Conservation (phyloP, 164 flowering plant species). For the Liriodendron chinense region DNA sequence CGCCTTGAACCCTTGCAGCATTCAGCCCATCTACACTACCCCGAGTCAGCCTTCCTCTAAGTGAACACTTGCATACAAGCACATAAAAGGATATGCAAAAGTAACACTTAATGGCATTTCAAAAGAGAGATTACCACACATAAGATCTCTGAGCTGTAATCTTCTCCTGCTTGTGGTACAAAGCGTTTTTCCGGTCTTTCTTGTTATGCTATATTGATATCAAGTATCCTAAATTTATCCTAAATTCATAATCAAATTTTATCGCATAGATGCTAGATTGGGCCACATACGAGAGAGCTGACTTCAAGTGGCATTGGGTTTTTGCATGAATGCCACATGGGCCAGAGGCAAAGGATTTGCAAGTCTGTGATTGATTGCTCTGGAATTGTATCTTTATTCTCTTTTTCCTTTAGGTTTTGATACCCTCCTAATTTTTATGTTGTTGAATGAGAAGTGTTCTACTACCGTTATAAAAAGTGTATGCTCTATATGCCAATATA, state of each 20-base stretch:
- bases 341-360: not conserved
- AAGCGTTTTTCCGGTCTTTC: not conserved
- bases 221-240: not conserved
- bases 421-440: not conserved
- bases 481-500: constrained; percentile 11
- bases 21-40: too few relatives aligned
- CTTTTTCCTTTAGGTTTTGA: not conserved
- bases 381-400: too few relatives aligned
- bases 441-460: not conserved
- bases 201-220: not conserved
- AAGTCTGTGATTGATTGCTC: too few relatives aligned
- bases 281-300: not conserved
- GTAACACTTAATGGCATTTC: not conserved
- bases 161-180: not conserved
- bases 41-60: not conserved
- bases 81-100: not conserved
- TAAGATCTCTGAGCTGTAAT: not conserved
- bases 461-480: not conserved
- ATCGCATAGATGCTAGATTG: not conserved
- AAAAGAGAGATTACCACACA: not conserved
- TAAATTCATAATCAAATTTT: not conserved
- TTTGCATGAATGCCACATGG: not conserved
- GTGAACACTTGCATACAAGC: not conserved
- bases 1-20: not conserved
- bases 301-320: not conserved